These are phyloP conservation scores for Colletotrichum chrysophilum DNA, from an alignment of 2,329 filamentous ascomycete genomes.

Conservation along the genomic window DNA sequence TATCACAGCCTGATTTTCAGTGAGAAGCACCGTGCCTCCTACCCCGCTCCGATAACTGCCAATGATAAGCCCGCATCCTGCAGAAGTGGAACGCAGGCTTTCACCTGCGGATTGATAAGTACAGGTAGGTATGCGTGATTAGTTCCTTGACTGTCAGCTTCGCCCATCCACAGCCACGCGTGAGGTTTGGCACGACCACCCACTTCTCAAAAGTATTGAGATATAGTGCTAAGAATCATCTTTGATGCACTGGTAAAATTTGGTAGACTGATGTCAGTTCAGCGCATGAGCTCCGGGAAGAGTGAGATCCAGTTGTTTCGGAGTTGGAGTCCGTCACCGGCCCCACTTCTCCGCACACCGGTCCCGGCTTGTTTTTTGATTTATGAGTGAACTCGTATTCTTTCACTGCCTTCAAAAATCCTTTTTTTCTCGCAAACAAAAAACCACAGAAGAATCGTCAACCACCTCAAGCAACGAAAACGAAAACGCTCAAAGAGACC, in stretches of 20 bases:
- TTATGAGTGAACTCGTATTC: background rate
- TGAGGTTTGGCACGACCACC: fast-evolving
- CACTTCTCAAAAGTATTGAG: no score
- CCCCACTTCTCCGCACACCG: background rate
- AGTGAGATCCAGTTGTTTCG: background rate
- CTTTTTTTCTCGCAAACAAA: background rate
- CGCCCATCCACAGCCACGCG: no score
- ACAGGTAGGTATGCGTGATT: no score
- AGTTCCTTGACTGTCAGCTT: no score
- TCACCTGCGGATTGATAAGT: no score
- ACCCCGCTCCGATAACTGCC: no score
- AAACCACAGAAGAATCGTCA: fast-evolving
- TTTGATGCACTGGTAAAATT: fast-evolving
- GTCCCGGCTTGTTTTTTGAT: background rate
- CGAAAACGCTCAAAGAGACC: background rate
- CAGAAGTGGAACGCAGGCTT: background rate
- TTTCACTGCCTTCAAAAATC: background rate
- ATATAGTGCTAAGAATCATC: background rate
- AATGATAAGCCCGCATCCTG: background rate
- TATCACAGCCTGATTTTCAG: background rate
- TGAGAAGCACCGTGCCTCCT: background rate
- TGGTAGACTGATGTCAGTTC: background rate
- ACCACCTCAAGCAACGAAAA: background rate
- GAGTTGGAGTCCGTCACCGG: background rate
- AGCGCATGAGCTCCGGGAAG: background rate